A percentile compares a stretch with the other conserved stretches of the same genome.
Conservation (phyloP, 345 rosid species). For the Bruguiera sexangula region DNA sequence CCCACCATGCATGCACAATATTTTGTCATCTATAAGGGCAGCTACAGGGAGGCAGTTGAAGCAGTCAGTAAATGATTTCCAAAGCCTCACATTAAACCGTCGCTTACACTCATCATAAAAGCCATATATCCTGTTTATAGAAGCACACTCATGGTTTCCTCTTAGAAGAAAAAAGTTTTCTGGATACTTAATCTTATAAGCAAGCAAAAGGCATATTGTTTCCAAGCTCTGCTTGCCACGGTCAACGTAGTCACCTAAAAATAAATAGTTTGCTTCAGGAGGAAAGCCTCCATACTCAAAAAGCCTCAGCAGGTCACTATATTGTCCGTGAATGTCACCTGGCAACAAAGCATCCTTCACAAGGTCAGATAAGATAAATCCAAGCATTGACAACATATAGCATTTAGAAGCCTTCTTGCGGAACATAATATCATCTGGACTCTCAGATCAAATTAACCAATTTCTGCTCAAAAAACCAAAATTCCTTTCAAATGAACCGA, state of each 20-base stretch:
- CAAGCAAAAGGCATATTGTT: slow-evolving; percentile 87
- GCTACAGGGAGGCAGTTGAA: slow-evolving; percentile 94
- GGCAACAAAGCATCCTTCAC: slow-evolving; percentile 12
- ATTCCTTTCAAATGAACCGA: neutral
- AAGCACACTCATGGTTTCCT: slow-evolving; percentile 94
- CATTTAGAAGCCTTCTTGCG: neutral
- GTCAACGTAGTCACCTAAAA: slow-evolving; percentile 92
- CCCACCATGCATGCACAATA: slow-evolving; percentile 97
- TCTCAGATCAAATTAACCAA: neutral
- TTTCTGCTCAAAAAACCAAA: neutral
- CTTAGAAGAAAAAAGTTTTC: slow-evolving; percentile 87
- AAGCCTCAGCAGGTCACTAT: slow-evolving; percentile 82
- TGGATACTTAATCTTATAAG: slow-evolving; percentile 86
- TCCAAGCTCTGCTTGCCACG: slow-evolving; percentile 96
- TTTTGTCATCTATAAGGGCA: slow-evolving; percentile 83
- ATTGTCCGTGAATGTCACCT: slow-evolving; percentile 97
- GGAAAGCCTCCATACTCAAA: slow-evolving; percentile 96
- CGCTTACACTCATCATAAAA: slow-evolving; percentile 94
- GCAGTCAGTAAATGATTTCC: slow-evolving; percentile 88
- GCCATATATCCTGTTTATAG: slow-evolving; percentile 87
- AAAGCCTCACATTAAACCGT: slow-evolving; percentile 85
- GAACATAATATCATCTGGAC: neutral
- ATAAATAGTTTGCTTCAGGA: slow-evolving; percentile 79
- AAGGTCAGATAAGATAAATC: slow-evolving; percentile 4
- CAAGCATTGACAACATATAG: neutral